Evolutionary conservation across 129 eudicot species (phyloP).

Genomic region (Centella asiatica): DNA sequence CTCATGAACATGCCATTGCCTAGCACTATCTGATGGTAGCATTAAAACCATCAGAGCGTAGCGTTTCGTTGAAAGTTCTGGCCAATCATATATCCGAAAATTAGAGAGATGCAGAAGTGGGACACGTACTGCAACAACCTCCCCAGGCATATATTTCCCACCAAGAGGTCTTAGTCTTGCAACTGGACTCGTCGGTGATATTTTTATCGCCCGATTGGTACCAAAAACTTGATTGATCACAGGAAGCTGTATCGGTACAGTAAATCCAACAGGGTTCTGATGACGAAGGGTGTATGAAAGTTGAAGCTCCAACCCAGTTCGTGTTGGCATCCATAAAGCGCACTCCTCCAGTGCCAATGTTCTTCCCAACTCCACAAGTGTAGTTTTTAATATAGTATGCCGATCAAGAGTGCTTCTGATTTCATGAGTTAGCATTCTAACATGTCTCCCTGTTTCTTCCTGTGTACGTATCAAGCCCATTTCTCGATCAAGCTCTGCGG

Average conservation of each 20-base stretch:
- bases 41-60: constrained; percentile 97
- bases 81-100: constrained; percentile 89
- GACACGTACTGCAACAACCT: constrained; percentile 96
- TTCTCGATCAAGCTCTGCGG: constrained; percentile 92
- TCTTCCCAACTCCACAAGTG: constrained; percentile 91
- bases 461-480: constrained; percentile 95
- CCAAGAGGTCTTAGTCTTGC: constrained; percentile 74
- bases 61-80: constrained; percentile 79
- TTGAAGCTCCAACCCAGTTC: constrained; percentile 80
- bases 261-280: constrained; percentile 79
- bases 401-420: constrained; percentile 96
- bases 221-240: constrained; percentile 78
- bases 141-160: constrained; percentile 82
- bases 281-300: constrained; percentile 85
- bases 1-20: constrained; percentile 96
- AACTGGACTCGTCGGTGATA: constrained; percentile 82
- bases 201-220: constrained; percentile 73
- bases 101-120: constrained; percentile 86
- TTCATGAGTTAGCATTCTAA: constrained; percentile 94
- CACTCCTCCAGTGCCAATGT: constrained; percentile 95
- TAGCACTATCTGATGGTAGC: constrained; percentile 94
- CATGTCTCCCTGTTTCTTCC: constrained; percentile 95
- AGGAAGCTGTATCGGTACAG: constrained; percentile 85
- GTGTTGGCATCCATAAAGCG: constrained; percentile 98
- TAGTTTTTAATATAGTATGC: constrained; percentile 81